Base-by-base conservation (phyloP, 495 filamentous ascomycete species). In the Cairneyella variabilis region DNA sequence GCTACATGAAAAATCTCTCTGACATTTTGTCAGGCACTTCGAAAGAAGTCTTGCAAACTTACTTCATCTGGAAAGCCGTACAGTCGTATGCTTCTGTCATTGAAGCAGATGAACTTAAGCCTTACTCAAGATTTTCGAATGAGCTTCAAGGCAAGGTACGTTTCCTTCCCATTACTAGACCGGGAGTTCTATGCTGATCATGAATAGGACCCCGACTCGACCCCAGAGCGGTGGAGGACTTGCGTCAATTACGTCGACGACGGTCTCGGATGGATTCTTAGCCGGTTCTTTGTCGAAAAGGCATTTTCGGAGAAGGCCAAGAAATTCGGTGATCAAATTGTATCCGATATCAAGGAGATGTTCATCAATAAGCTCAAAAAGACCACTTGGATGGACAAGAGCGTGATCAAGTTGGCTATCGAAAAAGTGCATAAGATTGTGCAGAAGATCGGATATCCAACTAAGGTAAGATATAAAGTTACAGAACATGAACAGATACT, bases 381-480 rank as follows among this genome's bases (percentile, higher is more conserved):
- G 17, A 75, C 83, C 6, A 65, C 70, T 14, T 90, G 86, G 86
- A 88, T 90, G 83, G 81, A 80, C 51, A 69, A 82, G 7, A 77
- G 80, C 37, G 79, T 86, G 22, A 77, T 79, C 37, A 71, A 80
- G 51, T 64, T 82, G 20, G 84, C 82, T 26, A 79, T 79, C 38
- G 65, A 84, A 53, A 90, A 90, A 63, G 81, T 88, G 16, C 74
- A 80, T 52, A 84, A 85, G 44, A 88, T 89, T 55, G 69, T 80
- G 26, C 83, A 88, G 64, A 87, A 89, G 60, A 88, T 90, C 37
- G 86, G 85, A 3, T 90, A 83, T 64, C 85, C 83, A 9, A 84
- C 81, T 20, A 77, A 78, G 43, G 59, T 56, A 36, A 46, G 25
- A 20, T 16, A 12, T 22, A 27, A 3, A 18, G 9, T 28, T 32